Evolutionary conservation across 345 rosid species (phyloP), one percentile per base, ranked within the genome.

Genomic region (Zanthoxylum bungeanum): DNA sequence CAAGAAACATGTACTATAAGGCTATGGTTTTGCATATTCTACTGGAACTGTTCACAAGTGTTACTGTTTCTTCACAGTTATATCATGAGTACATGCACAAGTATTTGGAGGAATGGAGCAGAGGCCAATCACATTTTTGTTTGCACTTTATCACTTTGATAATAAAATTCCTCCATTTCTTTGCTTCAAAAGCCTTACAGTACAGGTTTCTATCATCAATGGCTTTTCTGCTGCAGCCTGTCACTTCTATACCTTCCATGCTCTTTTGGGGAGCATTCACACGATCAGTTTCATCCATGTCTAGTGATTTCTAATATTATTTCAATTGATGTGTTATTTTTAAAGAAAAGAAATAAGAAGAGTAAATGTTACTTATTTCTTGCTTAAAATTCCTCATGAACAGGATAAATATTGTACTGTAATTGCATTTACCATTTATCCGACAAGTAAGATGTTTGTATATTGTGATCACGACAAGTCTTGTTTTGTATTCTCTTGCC

Each of bases 261-360:
- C 56, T 73, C 1, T 60, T 80, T 7, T 73, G 80, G 73, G 70
- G 76, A 3, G 75, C 52, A 37, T 73, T 80, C 46, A 72, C 79
- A 31, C 52, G 60, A 60, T 56, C 79, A 27, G 51, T 76, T 64
- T 63, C 75, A n/a, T 50, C 72, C 0, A 69, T 72, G 77, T 8
- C 71, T 4, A 1, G 16, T 34, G 42, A 33, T 47, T 34, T 40
- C 30, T 36, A 47, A 28, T 19, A 31, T 1, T 42, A 42, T 42
- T 42, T 12, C 47, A 3, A 42, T 42, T 42, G 19, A 42, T 42
- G 47, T 42, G 47, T 42, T 42, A 3, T 12, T 42, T 42, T 42
- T 3, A 42, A 42, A 42, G 5, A 42, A 42, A 3, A n/a, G n/a
- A n/a, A n/a, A n/a, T n/a, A n/a, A n/a, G n/a, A n/a, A n/a, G n/a